Conservation (phyloP, 148 eudicot species). For the Silene conica region DNA sequence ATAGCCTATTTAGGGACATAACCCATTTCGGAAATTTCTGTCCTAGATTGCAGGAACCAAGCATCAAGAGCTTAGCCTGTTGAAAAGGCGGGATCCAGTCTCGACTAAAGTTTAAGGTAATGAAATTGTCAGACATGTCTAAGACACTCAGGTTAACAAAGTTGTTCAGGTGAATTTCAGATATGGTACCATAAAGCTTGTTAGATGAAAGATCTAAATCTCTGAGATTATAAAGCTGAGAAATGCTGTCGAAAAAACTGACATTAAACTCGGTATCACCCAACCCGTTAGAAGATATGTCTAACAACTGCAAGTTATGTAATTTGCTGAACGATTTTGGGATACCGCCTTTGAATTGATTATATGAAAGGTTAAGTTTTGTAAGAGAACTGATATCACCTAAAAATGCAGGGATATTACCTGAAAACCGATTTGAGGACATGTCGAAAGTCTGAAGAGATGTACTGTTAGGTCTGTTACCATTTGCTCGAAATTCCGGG, state of each 20-base stretch:
- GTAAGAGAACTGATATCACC: conserved; percentile 9
- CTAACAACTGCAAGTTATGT: neutral
- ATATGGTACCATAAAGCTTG: conserved; percentile 22
- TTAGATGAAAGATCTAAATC: conserved; percentile 29
- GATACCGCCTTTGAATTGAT: conserved; percentile 1
- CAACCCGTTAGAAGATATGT: conserved; percentile 21
- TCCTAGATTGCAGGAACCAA: conserved; percentile 33
- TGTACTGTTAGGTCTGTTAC: neutral
- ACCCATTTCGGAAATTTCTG: conserved; percentile 39
- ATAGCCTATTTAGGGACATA: conserved; percentile 17
- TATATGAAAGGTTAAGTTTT: conserved; percentile 15
- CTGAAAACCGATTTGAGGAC: conserved; percentile 7
- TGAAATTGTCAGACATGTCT: conserved; percentile 4
- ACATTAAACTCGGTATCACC: conserved; percentile 5
- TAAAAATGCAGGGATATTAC: conserved; percentile 11
- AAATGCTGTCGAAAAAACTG: conserved; percentile 8
- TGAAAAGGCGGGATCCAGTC: conserved; percentile 32
- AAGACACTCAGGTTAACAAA: conserved; percentile 17
- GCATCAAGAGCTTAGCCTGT: conserved; percentile 13
- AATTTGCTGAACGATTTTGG: conserved; percentile 3
- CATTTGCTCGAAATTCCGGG: neutral
- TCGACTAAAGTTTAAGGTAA: conserved; percentile 1
- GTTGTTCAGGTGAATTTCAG: conserved; percentile 31
- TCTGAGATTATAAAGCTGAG: conserved; percentile 20
- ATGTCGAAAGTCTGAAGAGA: conserved; percentile 3